Evolutionary conservation across 2,329 filamentous ascomycete genomes (phyloP).

Genomic region (Fusarium sp.): DNA sequence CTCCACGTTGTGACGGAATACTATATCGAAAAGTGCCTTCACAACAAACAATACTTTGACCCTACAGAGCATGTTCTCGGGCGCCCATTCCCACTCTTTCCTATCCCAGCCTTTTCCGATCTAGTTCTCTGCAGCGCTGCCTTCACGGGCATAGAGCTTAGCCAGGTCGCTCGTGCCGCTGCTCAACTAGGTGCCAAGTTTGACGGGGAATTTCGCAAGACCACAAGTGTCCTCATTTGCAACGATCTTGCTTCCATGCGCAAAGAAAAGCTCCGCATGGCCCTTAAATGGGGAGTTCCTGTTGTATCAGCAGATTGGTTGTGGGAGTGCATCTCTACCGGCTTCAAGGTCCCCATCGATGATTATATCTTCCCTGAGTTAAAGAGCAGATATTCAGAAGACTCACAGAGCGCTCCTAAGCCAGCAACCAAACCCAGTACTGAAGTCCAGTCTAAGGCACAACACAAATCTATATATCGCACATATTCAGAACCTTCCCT

Average conservation of each 20-base stretch:
- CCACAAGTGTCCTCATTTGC: conserved; percentile 82
- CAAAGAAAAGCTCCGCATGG: conserved; percentile 82
- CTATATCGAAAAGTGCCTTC: conserved; percentile 90
- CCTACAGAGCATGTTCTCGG: conserved; percentile 78
- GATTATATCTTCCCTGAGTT: conserved; percentile 62
- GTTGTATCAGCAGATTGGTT: conserved; percentile 88
- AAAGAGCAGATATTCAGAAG: conserved; percentile 46
- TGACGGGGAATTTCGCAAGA: conserved; percentile 77
- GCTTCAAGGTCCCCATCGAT: conserved; percentile 59
- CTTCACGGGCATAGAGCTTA: conserved; percentile 84
- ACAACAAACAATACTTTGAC: conserved; percentile 76
- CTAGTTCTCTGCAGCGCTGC: conserved; percentile 82
- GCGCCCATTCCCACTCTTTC: conserved; percentile 77
- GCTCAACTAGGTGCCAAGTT: conserved; percentile 83
- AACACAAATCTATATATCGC: conserved; percentile 35
- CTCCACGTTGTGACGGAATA: conserved; percentile 80
- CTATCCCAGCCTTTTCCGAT: conserved; percentile 74
- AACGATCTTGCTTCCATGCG: conserved; percentile 66
- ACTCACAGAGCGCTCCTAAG: conserved; percentile 15
- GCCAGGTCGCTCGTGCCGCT: conserved; percentile 83
- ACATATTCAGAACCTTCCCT: conserved; percentile 36
- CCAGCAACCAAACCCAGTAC: conserved; percentile 5
- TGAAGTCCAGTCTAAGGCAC: conserved; percentile 10
- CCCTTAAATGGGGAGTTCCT: conserved; percentile 78
- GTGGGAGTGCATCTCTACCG: conserved; percentile 78